Conservation (phyloP, 108 stramenopile genomes). For the Cylindrotheca closterium region DNA sequence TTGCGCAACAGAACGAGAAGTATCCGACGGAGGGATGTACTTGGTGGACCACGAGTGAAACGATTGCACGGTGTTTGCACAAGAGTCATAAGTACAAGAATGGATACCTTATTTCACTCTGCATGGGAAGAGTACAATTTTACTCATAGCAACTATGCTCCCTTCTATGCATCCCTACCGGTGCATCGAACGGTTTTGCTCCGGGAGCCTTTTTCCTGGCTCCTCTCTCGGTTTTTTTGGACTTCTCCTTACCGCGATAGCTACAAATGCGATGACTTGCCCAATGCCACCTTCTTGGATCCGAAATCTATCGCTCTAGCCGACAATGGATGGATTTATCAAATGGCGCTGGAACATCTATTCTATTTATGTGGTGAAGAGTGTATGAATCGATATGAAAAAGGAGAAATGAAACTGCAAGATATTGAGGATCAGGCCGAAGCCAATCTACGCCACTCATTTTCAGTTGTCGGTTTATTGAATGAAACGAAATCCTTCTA, state of each 20-base stretch:
- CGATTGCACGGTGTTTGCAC: neutral
- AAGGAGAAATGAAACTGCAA: constrained; percentile 8
- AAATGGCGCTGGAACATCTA: constrained; percentile 16
- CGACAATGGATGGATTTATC: constrained; percentile 21
- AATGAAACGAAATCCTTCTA: constrained; percentile 45
- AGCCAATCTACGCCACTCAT: constrained; percentile 36
- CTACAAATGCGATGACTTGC: neutral
- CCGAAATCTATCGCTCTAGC: neutral
- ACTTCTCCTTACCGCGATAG: neutral
- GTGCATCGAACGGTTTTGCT: constrained; percentile 34
- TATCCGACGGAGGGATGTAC: neutral
- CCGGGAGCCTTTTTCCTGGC: constrained; percentile 45
- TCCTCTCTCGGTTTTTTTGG: constrained; percentile 47
- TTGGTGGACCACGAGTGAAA: neutral
- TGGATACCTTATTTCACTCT: constrained; percentile 1
- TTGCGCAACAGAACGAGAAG: neutral
- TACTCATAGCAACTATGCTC: constrained; percentile 5
- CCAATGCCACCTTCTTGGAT: neutral
- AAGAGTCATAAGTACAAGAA: neutral
- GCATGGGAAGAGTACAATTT: constrained; percentile 4
- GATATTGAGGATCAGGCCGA: constrained; percentile 35
- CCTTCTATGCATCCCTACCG: constrained; percentile 34
- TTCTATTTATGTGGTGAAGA: constrained; percentile 40
- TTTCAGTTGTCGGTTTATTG: constrained; percentile 47
- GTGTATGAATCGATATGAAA: constrained; percentile 26